Evolutionary conservation across 768 basidiomycete species (phyloP).

Genomic region (Antrodiella citrinella): DNA sequence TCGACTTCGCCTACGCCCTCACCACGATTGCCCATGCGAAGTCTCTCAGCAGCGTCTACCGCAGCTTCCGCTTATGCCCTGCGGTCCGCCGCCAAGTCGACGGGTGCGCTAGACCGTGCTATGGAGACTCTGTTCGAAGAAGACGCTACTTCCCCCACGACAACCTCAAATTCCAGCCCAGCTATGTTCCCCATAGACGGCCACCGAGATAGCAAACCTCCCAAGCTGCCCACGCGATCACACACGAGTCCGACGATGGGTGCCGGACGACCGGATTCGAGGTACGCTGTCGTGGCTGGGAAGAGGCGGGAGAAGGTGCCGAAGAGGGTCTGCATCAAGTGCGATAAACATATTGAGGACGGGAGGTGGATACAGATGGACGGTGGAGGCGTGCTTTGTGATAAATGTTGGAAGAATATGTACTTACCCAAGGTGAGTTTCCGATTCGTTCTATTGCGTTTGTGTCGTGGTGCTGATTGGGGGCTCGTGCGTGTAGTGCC

Average conservation of each 20-base stretch:
- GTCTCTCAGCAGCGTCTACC: slow-evolving; percentile 21
- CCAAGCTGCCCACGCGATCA: slow-evolving; percentile 50
- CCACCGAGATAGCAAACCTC: slow-evolving; percentile 38
- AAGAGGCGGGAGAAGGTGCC: slow-evolving; percentile 20
- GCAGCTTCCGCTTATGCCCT: slow-evolving; percentile 19
- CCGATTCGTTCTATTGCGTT: not conserved
- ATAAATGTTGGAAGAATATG: slow-evolving; percentile 92
- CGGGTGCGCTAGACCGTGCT: slow-evolving; percentile 37
- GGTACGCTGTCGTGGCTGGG: slow-evolving; percentile 10
- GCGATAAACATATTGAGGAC: slow-evolving; percentile 62
- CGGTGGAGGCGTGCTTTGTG: slow-evolving; percentile 73
- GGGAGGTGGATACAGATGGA: slow-evolving; percentile 79
- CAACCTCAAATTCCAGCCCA: slow-evolving; percentile 27
- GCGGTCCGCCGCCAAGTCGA: slow-evolving; percentile 21
- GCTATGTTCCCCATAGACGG: slow-evolving; percentile 20
- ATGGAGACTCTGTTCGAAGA: slow-evolving; percentile 47
- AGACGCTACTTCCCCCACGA: slow-evolving; percentile 22
- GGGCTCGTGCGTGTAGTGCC: slow-evolving; percentile 46
- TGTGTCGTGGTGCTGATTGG: slow-evolving; percentile 4
- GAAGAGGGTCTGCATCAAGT: slow-evolving; percentile 49
- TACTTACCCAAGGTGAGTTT: slow-evolving; percentile 79
- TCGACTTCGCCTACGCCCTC: slow-evolving; percentile 11
- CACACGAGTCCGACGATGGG: slow-evolving; percentile 40
- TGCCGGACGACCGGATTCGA: slow-evolving; percentile 23
- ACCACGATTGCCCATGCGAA: slow-evolving; percentile 18